A percentile compares a stretch with the other conserved stretches of the same genome.
These are phyloP conservation scores for Hysterium pulicare DNA, from an alignment of 2,329 filamentous ascomycete species.

Conservation along the genomic window DNA sequence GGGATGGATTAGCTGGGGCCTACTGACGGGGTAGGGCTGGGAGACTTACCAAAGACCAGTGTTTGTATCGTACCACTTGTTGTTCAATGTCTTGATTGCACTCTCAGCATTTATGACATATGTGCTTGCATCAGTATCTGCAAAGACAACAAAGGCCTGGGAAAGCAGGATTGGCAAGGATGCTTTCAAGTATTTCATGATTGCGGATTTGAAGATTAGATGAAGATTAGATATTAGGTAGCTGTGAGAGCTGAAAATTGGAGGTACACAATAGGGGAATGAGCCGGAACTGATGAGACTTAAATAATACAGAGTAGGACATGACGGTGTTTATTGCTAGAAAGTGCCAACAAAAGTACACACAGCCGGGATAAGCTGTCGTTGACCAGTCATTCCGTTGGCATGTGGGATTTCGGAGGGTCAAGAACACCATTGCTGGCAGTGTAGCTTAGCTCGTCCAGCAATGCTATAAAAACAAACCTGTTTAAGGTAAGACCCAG, in stretches of 20 bases:
- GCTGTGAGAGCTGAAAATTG: not conserved
- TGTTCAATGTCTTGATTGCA: constrained; percentile 27
- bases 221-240: not conserved
- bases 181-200: constrained; percentile 3
- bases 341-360: constrained; percentile 13
- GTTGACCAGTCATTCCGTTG: too few species aligned
- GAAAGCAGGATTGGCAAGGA: not conserved
- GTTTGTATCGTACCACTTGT: constrained; percentile 30
- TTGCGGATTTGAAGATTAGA: too few species aligned
- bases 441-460: constrained; percentile 9
- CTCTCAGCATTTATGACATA: constrained; percentile 24
- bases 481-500: constrained; percentile 12
- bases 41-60: constrained; percentile 31
- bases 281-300: too few species aligned
- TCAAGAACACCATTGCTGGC: too few species aligned
- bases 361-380: constrained; percentile 1
- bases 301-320: too few species aligned
- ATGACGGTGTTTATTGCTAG: not conserved
- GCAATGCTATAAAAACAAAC: constrained; percentile 14
- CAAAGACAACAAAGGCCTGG: not conserved
- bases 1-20: not conserved
- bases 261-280: not conserved
- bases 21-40: constrained; percentile 3
- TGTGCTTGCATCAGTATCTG: constrained; percentile 11
- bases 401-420: too few species aligned